These are phyloP conservation scores for Gynochthodes officinalis DNA, from an alignment of 257 asterid genomes.

Conservation along the genomic window DNA sequence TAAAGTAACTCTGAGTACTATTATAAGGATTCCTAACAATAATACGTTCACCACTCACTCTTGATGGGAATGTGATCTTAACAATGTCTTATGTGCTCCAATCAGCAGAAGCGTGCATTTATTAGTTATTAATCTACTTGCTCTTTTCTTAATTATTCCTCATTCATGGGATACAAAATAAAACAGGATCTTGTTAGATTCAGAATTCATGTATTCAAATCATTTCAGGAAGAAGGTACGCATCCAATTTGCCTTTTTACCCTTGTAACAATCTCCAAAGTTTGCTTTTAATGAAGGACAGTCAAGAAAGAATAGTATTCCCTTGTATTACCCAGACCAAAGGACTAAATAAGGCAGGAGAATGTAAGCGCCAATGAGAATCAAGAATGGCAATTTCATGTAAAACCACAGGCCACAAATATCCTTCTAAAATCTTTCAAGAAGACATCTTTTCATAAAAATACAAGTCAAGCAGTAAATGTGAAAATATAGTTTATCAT, in stretches of 20 bases:
- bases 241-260: background rate
- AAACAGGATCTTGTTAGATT: background rate
- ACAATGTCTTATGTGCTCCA: background rate
- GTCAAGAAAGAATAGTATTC: background rate
- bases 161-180: background rate
- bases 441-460: background rate
- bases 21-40: too few relatives aligned
- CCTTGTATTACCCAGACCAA: background rate
- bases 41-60: background rate
- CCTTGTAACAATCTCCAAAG: background rate
- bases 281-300: background rate
- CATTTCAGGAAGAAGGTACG: background rate
- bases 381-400: conserved; percentile 3
- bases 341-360: background rate
- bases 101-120: background rate
- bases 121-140: background rate
- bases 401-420: background rate
- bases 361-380: background rate
- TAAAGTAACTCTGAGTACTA: background rate
- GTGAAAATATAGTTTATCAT: background rate
- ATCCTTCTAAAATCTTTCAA: background rate
- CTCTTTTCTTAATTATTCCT: background rate
- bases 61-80: background rate
- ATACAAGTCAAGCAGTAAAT: background rate
- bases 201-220: background rate